Percentiles rank a stretch among this genome's conserved stretches.
Evolutionary conservation across 495 filamentous ascomycete genomes (phyloP).

Genomic region (Podospora tetraspora): DNA sequence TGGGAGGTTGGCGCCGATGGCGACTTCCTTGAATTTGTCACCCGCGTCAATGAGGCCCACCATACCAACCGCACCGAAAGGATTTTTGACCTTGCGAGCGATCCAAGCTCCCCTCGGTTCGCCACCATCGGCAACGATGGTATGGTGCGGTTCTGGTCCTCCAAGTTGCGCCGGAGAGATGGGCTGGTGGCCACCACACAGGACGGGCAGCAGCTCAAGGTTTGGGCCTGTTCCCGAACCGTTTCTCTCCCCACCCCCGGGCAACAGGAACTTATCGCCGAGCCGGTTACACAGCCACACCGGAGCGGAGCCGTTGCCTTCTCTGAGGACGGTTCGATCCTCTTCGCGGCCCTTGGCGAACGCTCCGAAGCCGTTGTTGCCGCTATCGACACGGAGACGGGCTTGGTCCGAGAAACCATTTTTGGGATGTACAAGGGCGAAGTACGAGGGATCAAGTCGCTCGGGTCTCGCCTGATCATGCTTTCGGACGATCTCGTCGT

Average conservation of each 20-base stretch:
- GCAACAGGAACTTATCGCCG: constrained; percentile 31
- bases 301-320: constrained; percentile 58
- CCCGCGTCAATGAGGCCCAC: constrained; percentile 81
- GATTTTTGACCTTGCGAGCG: constrained; percentile 64
- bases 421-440: constrained; percentile 50
- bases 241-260: constrained; percentile 50
- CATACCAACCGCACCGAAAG: constrained; percentile 45
- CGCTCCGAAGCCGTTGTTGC: constrained; percentile 48
- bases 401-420: constrained; percentile 48
- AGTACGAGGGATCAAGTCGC: constrained; percentile 52
- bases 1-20: constrained; percentile 70
- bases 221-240: constrained; percentile 65
- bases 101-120: constrained; percentile 63
- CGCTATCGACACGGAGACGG: constrained; percentile 53
- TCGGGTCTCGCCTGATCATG: constrained; percentile 57
- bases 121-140: constrained; percentile 79
- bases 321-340: constrained; percentile 80
- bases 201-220: constrained; percentile 50
- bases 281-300: constrained; percentile 6
- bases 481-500: constrained; percentile 58
- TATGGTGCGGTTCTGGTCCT: constrained; percentile 70
- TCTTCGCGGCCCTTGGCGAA: constrained; percentile 55
- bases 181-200: constrained; percentile 54
- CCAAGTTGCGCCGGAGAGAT: constrained; percentile 57
- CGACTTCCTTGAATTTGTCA: constrained; percentile 64